phyloP scores from a whole-genome alignment of 805 yeast species.

The Saccharomycopsis amapae region DNA sequence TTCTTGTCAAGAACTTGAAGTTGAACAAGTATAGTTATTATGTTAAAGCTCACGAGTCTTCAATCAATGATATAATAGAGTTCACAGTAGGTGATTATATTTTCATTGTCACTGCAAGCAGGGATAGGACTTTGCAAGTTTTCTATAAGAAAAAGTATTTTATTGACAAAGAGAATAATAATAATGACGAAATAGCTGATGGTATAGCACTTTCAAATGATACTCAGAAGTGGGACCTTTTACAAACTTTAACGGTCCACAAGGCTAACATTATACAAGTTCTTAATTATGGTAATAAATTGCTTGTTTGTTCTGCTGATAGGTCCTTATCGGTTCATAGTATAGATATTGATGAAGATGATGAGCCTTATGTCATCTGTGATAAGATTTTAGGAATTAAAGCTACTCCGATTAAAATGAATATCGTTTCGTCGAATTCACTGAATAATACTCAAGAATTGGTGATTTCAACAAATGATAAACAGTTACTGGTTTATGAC shows the following conservation, averaged over 20 bases:
- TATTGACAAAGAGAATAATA: neutral
- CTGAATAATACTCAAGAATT: slow-evolving; percentile 30
- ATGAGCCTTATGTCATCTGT: slow-evolving; percentile 25
- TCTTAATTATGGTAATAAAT: slow-evolving; percentile 25
- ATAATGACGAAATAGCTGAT: slow-evolving; percentile 12
- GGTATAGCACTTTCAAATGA: slow-evolving; percentile 22
- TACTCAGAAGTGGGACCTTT: slow-evolving; percentile 38
- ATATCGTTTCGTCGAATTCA: slow-evolving; percentile 22
- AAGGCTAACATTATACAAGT: slow-evolving; percentile 45
- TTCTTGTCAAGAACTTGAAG: slow-evolving; percentile 23
- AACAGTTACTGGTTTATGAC: slow-evolving; percentile 36
- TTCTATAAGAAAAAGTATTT: slow-evolving; percentile 28
- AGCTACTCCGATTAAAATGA: slow-evolving; percentile 42
- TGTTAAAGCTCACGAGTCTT: slow-evolving; percentile 44
- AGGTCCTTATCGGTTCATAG: slow-evolving; percentile 51
- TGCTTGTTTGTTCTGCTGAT: slow-evolving; percentile 55
- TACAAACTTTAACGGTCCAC: slow-evolving; percentile 55
- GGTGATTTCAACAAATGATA: slow-evolving; percentile 47
- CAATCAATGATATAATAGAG: slow-evolving; percentile 38
- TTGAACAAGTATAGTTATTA: slow-evolving; percentile 25
- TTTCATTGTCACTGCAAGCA: slow-evolving; percentile 41
- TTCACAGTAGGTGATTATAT: slow-evolving; percentile 28
- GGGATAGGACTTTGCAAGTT: slow-evolving; percentile 60
- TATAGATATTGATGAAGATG: slow-evolving; percentile 24
- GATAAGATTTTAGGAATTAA: slow-evolving; percentile 46